Conservation (phyloP, 1,284 basidiomycete species). For the Naganishia liquefaciens region DNA sequence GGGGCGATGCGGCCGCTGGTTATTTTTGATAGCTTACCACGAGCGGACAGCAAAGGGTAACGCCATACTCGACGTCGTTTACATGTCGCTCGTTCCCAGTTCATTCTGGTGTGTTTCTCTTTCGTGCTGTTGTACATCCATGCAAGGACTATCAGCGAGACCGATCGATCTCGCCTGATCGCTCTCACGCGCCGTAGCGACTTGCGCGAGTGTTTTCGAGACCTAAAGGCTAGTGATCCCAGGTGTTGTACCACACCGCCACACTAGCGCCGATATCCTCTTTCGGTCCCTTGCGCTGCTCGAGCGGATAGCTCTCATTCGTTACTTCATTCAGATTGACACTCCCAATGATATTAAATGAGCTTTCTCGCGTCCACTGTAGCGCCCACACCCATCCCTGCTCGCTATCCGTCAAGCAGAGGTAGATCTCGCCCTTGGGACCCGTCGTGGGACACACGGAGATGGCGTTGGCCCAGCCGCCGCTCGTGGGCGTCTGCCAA, state of each 20-base stretch:
- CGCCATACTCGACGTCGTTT: too few species aligned
- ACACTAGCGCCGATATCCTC: conserved; percentile 38
- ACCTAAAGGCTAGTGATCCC: too few species aligned
- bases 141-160: too few species aligned
- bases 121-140: too few species aligned
- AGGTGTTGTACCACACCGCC: conserved; percentile 20
- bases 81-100: too few species aligned
- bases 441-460: conserved; percentile 45
- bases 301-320: background rate
- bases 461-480: conserved; percentile 56
- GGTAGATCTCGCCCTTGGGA: conserved; percentile 38
- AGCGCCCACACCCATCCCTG: conserved; percentile 47
- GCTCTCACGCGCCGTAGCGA: too few species aligned
- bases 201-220: too few species aligned
- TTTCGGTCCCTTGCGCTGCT: background rate
- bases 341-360: conserved; percentile 36
- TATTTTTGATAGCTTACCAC: too few species aligned
- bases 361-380: conserved; percentile 36
- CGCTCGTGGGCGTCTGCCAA: conserved; percentile 50
- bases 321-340: conserved; percentile 7
- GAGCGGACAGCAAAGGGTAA: too few species aligned
- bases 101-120: too few species aligned
- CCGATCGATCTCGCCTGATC: too few species aligned
- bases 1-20: too few species aligned
- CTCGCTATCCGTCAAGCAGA: conserved; percentile 52